Base-by-base conservation (phyloP, 1,284 basidiomycete genomes). In the Laetiporus sulphureus region DNA sequence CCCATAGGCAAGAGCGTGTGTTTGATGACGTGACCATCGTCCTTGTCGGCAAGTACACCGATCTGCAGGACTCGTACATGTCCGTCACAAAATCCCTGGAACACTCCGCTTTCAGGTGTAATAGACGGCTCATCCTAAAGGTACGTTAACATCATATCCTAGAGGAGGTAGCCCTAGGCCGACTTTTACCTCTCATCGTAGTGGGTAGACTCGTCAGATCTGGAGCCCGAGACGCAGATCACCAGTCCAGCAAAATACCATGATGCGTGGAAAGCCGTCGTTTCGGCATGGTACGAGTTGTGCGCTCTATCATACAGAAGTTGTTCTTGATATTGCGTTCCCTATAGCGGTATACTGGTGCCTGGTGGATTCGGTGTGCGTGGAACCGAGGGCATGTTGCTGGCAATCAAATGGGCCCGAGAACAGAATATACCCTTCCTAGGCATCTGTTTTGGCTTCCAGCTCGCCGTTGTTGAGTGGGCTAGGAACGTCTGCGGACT, bases 61-160 rank as follows among this genome's bases (percentile, higher is more conserved):
- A 93, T 47, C 72, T 99, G 39, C 90, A 95, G 64, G 95, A 99
- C 65, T 97, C 93, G 27, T 99, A 99, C 66, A 98, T 98, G 90
- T 93, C 89, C 27, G 96, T 99, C 40, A 86, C 86, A 60, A 99
- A 99, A 71, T 82, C 96, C 20, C 75, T 99, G 32, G 95, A 99
- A 64, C 95, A 99, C 65, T 92, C 95, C 4, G 90, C 93, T 0
- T 90, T 99, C 69, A 79, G 91, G 37, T 89, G 94, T 49, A 84
- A 83, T 46, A 73, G 91, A 47, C 94, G 90, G 60, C 74, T 97
- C 32, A 72, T 73, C 42, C 72, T 96, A 21, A 77, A 90, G 56
- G 91, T 86, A 52, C 38, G 75, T 66, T 8, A 10, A 24, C 32
- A 7, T 32, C 11, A 32, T 15, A 18, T 19, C 35, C 5, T n/a